Evolutionary conservation across 2,329 filamentous ascomycete species (phyloP), one percentile per base, ranked within the genome.

Genomic region (Cladosporium sp.): DNA sequence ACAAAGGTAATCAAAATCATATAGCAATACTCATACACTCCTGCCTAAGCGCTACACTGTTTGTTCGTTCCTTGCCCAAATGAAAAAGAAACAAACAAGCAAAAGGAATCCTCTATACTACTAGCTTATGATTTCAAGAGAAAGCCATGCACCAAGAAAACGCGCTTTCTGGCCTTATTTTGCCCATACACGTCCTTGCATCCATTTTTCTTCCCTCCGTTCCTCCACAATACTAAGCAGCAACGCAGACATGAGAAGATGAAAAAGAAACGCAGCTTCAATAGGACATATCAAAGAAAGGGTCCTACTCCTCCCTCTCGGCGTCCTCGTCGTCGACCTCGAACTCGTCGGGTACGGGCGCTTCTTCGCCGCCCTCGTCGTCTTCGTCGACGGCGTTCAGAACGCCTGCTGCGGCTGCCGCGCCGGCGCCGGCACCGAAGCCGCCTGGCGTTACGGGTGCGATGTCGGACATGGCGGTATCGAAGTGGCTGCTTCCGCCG

Each of bases 351-450:
- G 88, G 88, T 6, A 81, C 67, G 32, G 78, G 72, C 2, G 88
- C 88, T 64, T 92, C 88, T 59, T 86, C 84, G 45, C 45, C 45
- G 29, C 77, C 83, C 54, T 88, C 85, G 8, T 77, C 82, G 60
- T 92, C 87, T 68, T 97, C 92, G 61, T 96, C 91, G 3, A 95
- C 82, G 5, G 90, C 85, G 3, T 86, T 95, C 59, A 95, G 72
- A 2, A 94, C 88, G 50, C 85, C 87, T 0, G 86, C 88, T 0
- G 86, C 63, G 7, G 63, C 62, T 9, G 59, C 59, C 1, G 64
- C 67, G 43, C 57, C 57, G 18, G 52, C 50, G 9, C 49, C 49
- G n/a, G 38, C 38, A 13, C 39, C 48, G 33, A 43, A 43, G 7
- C 48, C 48, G 12, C 30, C 40, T 3, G 47, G 38, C 1, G 51